Base-by-base conservation (phyloP, 257 asterid species). In the Datura wrightii region DNA sequence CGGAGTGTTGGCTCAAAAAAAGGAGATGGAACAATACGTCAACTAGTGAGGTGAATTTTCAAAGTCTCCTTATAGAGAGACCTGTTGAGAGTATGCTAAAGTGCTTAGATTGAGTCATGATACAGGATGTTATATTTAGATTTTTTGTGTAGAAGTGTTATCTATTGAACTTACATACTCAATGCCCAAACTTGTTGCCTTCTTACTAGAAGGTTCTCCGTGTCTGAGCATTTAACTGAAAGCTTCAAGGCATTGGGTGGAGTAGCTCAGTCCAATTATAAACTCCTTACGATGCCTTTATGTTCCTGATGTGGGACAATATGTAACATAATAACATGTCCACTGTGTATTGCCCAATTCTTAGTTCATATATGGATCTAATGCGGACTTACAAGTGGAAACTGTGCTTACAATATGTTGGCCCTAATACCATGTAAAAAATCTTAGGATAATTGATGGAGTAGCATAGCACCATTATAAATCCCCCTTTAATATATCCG, bases 11-110 rank as follows among this genome's bases (percentile, higher is more conserved):
- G 34, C 79, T 24, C 3, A 24, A 16, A 41, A 67, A 67, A 37
- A 39, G 50, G 52, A 7, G 78, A 67, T 67, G 31, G 52, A 67
- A 16, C 34, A 69, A 69, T 41, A 2, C 16, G 79, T 69, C 52
- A 69, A 69, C 79, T 39, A 69, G 79, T 50, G 79, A 69, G 53
- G 79, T 69, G 53, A 58, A 58, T 18, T 58, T 58, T 58, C 18
- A 10, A 18, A 58, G 31, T 18, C 6, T 58, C 63, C 63, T 48
- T 9, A 8, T 58, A 58, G 31, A 58, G 31, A 58, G 31, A 60
- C 67, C 13, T 60, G 67, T 60, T 60, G 67, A 60, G 67, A 60
- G 67, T 37, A 60, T 19, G 67, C 67, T 19, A 60, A 60, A 19
- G 36, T 60, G 11, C 65, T 6, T n/a, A 8, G 13, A 60, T 60